Evolutionary conservation across 2,329 filamentous ascomycete species (phyloP), one percentile per base, ranked within the genome.

Genomic region (Epichloe coenophiala): DNA sequence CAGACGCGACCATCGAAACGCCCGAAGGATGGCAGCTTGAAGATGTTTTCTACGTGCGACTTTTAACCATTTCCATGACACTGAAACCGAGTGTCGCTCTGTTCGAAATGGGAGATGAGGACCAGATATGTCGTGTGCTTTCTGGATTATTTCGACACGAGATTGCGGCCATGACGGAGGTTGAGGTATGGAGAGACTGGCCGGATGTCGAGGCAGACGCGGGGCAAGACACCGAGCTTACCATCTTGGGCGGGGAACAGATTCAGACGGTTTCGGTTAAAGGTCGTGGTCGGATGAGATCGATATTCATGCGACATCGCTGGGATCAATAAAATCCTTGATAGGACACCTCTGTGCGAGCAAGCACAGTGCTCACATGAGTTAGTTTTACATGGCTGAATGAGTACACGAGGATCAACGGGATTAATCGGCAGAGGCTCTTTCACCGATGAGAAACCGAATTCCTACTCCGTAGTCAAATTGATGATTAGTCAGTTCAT

Each of bases 151-250:
- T 64, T 27, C 48, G 48, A 6, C 57, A 67, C 51, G n/a, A 48
- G 52, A 49, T 63, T 6, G 53, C 58, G 33, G 45, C 51, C 62
- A 60, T 50, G 21, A 63, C 68, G 3, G 60, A 62, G 3, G 63
- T 83, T 2, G 82, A 89, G 63, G 72, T 90, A 5, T 91, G 86
- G 87, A 69, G 83, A 50, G 86, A 91, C 61, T 77, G 74, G 64
- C 81, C 80, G 0, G 74, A 76, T 58, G 51, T 67, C 42, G 54
- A 57, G 12, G 57, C 66, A 0, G 55, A 55, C 0, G 61, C 63
- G 4, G 61, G 56, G 21, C 61, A 68, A 48, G 56, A 51, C 1
- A 38, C 46, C 9, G 49, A 48, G 1, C 53, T 68, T 48, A 66
- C n/a, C 49, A 52, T 53, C 56, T 55, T 15, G 45, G 54, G 37